phyloP scores from a whole-genome alignment of 1,284 basidiomycete species.

The Pseudozyma flocculosa region DNA sequence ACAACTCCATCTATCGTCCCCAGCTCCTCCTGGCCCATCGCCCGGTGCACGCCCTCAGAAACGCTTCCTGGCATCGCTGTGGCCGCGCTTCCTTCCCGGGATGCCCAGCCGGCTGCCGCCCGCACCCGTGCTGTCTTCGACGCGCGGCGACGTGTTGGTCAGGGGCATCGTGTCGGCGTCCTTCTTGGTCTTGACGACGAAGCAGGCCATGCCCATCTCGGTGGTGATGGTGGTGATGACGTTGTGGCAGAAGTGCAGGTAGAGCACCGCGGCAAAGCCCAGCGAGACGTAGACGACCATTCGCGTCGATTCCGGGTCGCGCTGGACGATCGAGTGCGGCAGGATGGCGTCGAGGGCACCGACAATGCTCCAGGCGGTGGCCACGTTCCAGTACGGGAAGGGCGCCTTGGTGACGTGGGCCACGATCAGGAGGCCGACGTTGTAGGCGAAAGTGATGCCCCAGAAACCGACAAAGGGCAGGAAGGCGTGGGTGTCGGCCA shows the following conservation, averaged over 20 bases:
- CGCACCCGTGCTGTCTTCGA: too few relatives aligned
- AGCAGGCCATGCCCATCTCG: constrained; percentile 43
- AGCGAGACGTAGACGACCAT: constrained; percentile 73
- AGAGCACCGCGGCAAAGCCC: constrained; percentile 68
- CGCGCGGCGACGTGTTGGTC: neutral
- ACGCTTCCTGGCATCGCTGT: neutral
- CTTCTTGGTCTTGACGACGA: constrained; percentile 15
- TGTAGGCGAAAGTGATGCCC: constrained; percentile 75
- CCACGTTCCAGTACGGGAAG: constrained; percentile 84
- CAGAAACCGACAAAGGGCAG: constrained; percentile 85
- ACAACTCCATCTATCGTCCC: too few relatives aligned
- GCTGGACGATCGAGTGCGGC: constrained; percentile 68
- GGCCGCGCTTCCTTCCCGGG: neutral
- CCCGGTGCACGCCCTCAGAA: neutral
- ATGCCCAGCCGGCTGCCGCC: neutral
- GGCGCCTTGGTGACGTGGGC: constrained; percentile 83
- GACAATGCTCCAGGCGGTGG: constrained; percentile 78
- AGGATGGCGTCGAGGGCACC: constrained; percentile 71
- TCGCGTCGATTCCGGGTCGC: constrained; percentile 65
- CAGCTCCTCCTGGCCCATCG: neutral
- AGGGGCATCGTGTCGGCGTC: neutral
- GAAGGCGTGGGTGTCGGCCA: constrained; percentile 62
- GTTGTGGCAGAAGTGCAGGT: constrained; percentile 68
- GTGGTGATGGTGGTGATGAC: constrained; percentile 52
- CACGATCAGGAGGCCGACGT: constrained; percentile 86